phyloP scores from a whole-genome alignment of 2,329 filamentous ascomycete species.

The Grosmannia huntii region DNA sequence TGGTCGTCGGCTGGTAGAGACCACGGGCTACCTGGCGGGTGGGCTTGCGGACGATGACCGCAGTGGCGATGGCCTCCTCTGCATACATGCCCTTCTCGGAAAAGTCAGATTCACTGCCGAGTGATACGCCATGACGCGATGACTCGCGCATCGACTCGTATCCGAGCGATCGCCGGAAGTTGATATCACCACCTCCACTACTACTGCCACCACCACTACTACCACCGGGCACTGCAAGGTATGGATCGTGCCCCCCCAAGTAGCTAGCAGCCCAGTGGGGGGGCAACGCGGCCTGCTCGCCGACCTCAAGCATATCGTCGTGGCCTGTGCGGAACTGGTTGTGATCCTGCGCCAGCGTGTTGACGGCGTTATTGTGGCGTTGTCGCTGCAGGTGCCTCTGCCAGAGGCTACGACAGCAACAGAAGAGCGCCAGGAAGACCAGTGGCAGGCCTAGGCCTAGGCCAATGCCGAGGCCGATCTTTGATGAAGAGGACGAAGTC shows the following conservation, averaged over 20 bases:
- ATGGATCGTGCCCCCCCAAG: not conserved
- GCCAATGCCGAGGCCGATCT: slow-evolving; percentile 48
- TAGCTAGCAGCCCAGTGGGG: not conserved
- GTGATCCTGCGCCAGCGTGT: slow-evolving; percentile 36
- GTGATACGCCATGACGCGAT: not conserved
- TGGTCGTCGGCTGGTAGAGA: slow-evolving; percentile 22
- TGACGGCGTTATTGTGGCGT: slow-evolving; percentile 31
- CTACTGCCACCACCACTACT: not conserved
- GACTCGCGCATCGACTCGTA: slow-evolving; percentile 34
- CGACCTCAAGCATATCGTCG: slow-evolving; percentile 34
- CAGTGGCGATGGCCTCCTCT: not conserved
- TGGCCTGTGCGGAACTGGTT: slow-evolving; percentile 28
- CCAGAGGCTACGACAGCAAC: slow-evolving; percentile 37
- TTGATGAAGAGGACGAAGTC: slow-evolving; percentile 20
- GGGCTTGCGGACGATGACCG: slow-evolving; percentile 15
- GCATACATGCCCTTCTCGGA: not conserved
- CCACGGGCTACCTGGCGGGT: slow-evolving; percentile 20
- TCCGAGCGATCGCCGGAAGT: slow-evolving; percentile 25
- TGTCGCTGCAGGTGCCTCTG: slow-evolving; percentile 24
- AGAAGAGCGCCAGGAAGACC: slow-evolving; percentile 26
- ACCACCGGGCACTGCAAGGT: not conserved
- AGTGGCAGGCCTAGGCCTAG: slow-evolving; percentile 44
- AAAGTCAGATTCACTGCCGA: slow-evolving; percentile 6
- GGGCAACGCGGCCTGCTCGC: slow-evolving; percentile 11
- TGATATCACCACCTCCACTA: not conserved